Base-by-base conservation (phyloP, 495 filamentous ascomycete genomes). In the Penicillium diatomitis region DNA sequence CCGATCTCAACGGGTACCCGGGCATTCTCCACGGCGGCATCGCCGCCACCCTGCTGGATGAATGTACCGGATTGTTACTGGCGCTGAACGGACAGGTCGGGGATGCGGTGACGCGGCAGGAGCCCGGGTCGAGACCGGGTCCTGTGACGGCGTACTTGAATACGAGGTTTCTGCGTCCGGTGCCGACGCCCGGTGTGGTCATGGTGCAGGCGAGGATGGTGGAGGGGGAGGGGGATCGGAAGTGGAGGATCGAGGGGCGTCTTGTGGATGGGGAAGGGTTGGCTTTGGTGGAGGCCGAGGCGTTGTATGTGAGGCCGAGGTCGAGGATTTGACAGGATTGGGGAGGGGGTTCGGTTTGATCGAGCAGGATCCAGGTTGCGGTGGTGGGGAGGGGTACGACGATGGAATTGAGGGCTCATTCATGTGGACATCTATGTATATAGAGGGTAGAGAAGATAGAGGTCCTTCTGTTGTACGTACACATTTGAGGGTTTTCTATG, bases 11-110 rank as follows among this genome's bases (percentile, higher is more conserved):
- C 54, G 82, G 82, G 2, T 74, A 74, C 50, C 64, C 75, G n/a
- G 63, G 70, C 10, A 68, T 79, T 27, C 66, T 72, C 31, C 82
- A 86, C 31, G 44, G 44, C 20, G 44, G 44, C 27, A 37, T 46
- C 58, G 83, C 82, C 11, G 83, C 71, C n/a, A 72, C 77, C 2
- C 62, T 87, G 28, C 54, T 86, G 31, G 81, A 84, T 50, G 77
- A 81, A 52, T 62, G 64, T 4, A 72, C 76, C 55, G 80, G 80
- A 0, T 65, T 76, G 8, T 49, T 82, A 8, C 53, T 70, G 29
- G 4, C 44, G 2, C 10, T 46, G 0, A 46, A 37, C 7, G 44
- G 44, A 4, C 12, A 46, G 35, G 44, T 46, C 5, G 44, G 44
- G 3, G 47, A 58, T 58, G 27, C 48, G 11, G 31, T 33, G 40